A percentile compares a stretch with the other conserved stretches of the same genome.
phyloP scores from a whole-genome alignment of 1,284 basidiomycete genomes.

The Naganishia cerealis region DNA sequence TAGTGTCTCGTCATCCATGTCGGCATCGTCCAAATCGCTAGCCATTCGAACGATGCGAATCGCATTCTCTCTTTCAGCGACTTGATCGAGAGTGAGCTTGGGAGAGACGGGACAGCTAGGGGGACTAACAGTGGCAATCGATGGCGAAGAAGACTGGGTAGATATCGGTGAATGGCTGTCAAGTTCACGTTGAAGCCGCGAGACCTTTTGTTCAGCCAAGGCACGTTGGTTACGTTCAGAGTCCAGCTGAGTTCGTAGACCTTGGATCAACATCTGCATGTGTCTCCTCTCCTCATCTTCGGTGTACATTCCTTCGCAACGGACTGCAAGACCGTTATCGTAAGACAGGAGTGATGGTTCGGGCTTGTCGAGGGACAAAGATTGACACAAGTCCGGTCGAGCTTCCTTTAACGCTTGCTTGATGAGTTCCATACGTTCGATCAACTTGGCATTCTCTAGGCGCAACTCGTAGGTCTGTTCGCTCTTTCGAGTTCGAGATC shows the following conservation, averaged over 20 bases:
- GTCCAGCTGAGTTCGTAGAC: constrained; percentile 28
- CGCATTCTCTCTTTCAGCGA: constrained; percentile 24
- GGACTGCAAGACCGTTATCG: constrained; percentile 3
- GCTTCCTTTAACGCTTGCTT: constrained; percentile 17
- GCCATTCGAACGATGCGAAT: not conserved
- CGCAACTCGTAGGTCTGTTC: constrained; percentile 31
- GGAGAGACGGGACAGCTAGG: not conserved
- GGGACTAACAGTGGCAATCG: not conserved
- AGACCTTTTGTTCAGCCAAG: constrained; percentile 28
- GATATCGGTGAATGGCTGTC: constrained; percentile 1
- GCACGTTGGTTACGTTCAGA: constrained; percentile 26
- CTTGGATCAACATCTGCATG: constrained; percentile 33
- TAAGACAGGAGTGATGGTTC: constrained; percentile 10
- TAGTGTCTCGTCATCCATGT: constrained; percentile 4
- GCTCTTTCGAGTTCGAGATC: constrained; percentile 32
- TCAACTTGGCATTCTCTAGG: constrained; percentile 30
- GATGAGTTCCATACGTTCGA: constrained; percentile 25
- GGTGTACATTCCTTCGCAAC: not conserved
- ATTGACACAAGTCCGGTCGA: constrained; percentile 10
- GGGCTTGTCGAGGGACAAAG: constrained; percentile 11
- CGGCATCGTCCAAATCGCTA: not conserved
- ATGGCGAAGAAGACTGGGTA: not conserved
- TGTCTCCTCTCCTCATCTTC: constrained; percentile 33
- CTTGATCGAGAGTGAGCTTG: constrained; percentile 21
- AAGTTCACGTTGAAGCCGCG: constrained; percentile 21